phyloP scores from a whole-genome alignment of 2,329 filamentous ascomycete genomes.

The Dactylonectria estremocensis region DNA sequence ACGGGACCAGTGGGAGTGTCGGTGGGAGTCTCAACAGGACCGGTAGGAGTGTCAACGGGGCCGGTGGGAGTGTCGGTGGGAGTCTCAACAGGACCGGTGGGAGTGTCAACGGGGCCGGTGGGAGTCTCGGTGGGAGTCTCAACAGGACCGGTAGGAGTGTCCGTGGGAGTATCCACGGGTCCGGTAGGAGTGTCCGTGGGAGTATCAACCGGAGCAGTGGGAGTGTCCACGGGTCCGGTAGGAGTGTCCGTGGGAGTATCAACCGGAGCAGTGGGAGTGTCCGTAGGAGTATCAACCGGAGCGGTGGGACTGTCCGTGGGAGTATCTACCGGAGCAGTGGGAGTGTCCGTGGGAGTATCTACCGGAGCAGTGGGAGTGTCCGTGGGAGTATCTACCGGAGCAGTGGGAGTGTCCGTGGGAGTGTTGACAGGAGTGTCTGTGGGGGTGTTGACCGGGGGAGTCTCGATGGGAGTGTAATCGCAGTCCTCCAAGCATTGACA shows the following conservation, averaged over 20 bases:
- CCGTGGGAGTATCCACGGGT: no score
- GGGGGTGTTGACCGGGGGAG: not conserved
- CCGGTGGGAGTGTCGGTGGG: constrained; percentile 19
- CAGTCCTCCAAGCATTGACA: not conserved
- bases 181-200: no score
- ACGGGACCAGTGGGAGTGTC: not conserved
- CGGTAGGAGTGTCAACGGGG: not conserved
- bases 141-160: not conserved
- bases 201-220: not conserved
- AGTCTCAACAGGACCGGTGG: not conserved
- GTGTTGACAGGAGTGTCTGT: no score
- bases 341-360: no score
- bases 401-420: no score
- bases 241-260: not conserved
- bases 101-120: not conserved
- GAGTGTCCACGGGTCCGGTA: not conserved
- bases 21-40: not conserved
- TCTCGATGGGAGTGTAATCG: not conserved
- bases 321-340: no score
- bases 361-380: no score
- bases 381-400: no score
- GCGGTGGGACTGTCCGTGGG: no score
- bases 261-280: no score
- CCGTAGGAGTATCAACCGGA: no score
- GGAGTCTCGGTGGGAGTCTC: not conserved